These are phyloP conservation scores for Coniochaeta sp. DNA, from an alignment of 2,329 filamentous ascomycete species.

Conservation along the genomic window DNA sequence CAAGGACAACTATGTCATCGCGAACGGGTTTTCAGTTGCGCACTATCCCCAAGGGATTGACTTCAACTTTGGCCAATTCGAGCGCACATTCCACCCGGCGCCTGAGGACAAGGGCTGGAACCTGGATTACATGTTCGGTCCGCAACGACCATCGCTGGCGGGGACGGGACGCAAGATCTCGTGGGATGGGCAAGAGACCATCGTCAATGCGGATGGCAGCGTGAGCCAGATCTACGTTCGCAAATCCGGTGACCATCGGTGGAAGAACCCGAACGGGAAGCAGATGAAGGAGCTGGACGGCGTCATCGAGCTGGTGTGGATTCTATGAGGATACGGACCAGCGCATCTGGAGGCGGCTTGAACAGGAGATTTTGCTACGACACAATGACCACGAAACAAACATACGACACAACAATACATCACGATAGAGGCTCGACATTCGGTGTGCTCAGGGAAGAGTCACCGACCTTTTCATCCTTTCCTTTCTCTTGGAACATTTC, in stretches of 20 bases:
- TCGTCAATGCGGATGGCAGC: slow-evolving; percentile 34
- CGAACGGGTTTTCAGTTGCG: slow-evolving; percentile 53
- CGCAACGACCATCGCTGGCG: slow-evolving; percentile 20
- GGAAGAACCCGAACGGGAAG: slow-evolving; percentile 37
- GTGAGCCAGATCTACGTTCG: slow-evolving; percentile 47
- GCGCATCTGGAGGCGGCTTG: not conserved
- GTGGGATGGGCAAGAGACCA: slow-evolving; percentile 43
- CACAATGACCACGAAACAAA: not conserved
- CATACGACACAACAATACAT: not conserved
- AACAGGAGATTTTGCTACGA: not conserved
- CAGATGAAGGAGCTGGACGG: slow-evolving; percentile 48
- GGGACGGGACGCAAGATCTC: slow-evolving; percentile 24
- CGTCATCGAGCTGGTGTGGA: slow-evolving; percentile 50
- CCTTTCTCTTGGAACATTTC: not conserved
- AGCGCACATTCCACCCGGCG: slow-evolving; percentile 22
- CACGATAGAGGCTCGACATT: not conserved
- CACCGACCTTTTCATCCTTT: not conserved
- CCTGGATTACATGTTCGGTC: slow-evolving; percentile 22
- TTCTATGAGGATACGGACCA: slow-evolving; percentile 23
- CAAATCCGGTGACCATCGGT: slow-evolving; percentile 44
- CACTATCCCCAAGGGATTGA: slow-evolving; percentile 47
- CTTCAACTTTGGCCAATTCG: slow-evolving; percentile 22
- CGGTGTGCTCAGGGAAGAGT: not conserved
- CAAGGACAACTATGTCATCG: slow-evolving; percentile 45
- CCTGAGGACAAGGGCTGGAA: slow-evolving; percentile 24